These are phyloP conservation scores for Plantago coronopus DNA, from an alignment of 305 asterid species.

Conservation along the genomic window DNA sequence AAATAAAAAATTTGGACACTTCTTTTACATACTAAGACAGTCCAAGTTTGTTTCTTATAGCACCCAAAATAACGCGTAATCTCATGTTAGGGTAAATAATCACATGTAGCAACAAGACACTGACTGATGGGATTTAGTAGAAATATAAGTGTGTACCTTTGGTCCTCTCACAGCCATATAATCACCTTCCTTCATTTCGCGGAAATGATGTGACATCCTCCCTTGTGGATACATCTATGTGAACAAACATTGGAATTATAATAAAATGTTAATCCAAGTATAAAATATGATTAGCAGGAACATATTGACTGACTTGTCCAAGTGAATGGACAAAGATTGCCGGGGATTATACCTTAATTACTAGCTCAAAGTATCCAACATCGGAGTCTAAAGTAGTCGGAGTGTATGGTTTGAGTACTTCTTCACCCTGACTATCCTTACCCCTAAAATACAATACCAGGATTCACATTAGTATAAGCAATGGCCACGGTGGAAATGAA, in stretches of 20 bases:
- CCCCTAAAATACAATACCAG: constrained; percentile 48
- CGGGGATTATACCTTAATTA: constrained; percentile 59
- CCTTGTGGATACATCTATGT: constrained; percentile 98
- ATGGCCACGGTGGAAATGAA: background rate
- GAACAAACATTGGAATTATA: background rate
- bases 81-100: no score
- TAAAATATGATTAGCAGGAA: background rate
- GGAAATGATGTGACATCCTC: constrained; percentile 96
- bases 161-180: constrained; percentile 87
- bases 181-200: constrained; percentile 89
- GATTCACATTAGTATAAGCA: background rate
- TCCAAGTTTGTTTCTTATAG: no score
- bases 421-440: constrained; percentile 89
- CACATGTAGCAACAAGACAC: no score
- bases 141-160: constrained; percentile 50
- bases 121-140: constrained; percentile 2
- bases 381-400: constrained; percentile 96
- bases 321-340: constrained; percentile 6
- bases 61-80: no score
- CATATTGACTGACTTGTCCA: constrained; percentile 5
- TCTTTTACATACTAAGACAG: no score
- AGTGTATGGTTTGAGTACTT: constrained; percentile 88
- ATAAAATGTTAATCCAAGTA: constrained; percentile 5
- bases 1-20: no score
- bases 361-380: constrained; percentile 80